A percentile compares a stretch with the other conserved stretches of the same genome.
These are phyloP conservation scores for Saccharomycopsis fibuligera DNA, from an alignment of 805 yeast species.

Conservation along the genomic window DNA sequence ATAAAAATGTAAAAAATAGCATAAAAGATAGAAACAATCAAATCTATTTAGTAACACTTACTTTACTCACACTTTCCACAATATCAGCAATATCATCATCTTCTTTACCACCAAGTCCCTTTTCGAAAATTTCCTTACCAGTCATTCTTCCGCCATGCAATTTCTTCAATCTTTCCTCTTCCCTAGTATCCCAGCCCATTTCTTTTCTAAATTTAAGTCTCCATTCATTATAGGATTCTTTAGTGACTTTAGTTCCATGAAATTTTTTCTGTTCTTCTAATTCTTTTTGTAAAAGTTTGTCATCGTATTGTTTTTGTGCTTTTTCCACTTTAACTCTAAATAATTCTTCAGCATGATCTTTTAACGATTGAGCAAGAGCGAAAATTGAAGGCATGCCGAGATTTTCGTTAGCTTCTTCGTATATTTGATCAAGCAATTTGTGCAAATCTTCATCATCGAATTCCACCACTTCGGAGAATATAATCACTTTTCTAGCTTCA, in stretches of 20 bases:
- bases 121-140: conserved; percentile 85
- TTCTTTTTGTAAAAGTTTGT: conserved; percentile 57
- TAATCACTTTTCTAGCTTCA: conserved; percentile 36
- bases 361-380: conserved; percentile 66
- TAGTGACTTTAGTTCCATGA: conserved; percentile 83
- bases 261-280: conserved; percentile 84
- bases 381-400: conserved; percentile 91
- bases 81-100: conserved; percentile 44
- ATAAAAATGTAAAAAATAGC: too few species aligned
- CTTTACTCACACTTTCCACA: neutral
- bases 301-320: conserved; percentile 53
- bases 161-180: conserved; percentile 41
- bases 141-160: conserved; percentile 74
- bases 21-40: too few species aligned
- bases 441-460: conserved; percentile 45
- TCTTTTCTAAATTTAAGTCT: conserved; percentile 64
- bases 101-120: conserved; percentile 72
- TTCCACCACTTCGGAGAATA: conserved; percentile 51
- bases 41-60: too few species aligned
- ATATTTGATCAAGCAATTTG: conserved; percentile 34
- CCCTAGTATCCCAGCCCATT: conserved; percentile 58
- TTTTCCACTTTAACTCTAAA: conserved; percentile 52
- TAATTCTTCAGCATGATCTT: conserved; percentile 71
- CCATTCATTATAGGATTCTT: conserved; percentile 71
- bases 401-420: conserved; percentile 65